Evolutionary conservation across 2,329 filamentous ascomycete species (phyloP), one percentile per base, ranked within the genome.

Genomic region (Ophiobolus disseminans): DNA sequence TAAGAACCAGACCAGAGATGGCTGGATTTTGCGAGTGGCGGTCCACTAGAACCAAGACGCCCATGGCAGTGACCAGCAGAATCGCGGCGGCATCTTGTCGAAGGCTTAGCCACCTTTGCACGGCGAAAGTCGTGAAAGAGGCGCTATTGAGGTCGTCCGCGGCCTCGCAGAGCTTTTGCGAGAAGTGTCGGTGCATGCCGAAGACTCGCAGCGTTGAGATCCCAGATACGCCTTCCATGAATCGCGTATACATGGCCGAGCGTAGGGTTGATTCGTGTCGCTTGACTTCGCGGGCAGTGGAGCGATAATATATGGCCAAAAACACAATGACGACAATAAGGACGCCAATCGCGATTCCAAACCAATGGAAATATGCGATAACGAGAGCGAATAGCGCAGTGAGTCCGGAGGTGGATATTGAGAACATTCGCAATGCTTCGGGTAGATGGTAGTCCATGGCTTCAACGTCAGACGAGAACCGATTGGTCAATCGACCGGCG

Each of bases 121-220:
- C 54, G 46, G 55, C 50, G 21, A 56, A 6, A 60, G 58, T 53
- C 77, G 66, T 50, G 77, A 78, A 20, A 65, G 71, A 1, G 76
- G 28, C n/a, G 75, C 2, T 53, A 60, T 49, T 78, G 76, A 1
- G 72, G 70, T 8, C n/a, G n/a, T n/a, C n/a, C n/a, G n/a, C 19
- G 13, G 14, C 16, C 28, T 28, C 21, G 22, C 7, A 76, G 75
- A 1, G 69, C 66, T 9, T 39, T 48, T 26, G 37, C 2, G 37
- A 36, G 8, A 48, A 25, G 26, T 41, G 28, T 14, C 49, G 32
- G 14, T 40, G 50, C 35, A 58, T 63, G 76, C 78, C 65, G 42
- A 79, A 82, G 0, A 80, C 75, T 3, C 80, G 75, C 26, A 83
- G 75, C 0, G 78, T 81, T 2, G 69, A 48, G 0, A 81, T 56